Conservation (phyloP, 139 green algal species). For the Coccomyxa sp. region DNA sequence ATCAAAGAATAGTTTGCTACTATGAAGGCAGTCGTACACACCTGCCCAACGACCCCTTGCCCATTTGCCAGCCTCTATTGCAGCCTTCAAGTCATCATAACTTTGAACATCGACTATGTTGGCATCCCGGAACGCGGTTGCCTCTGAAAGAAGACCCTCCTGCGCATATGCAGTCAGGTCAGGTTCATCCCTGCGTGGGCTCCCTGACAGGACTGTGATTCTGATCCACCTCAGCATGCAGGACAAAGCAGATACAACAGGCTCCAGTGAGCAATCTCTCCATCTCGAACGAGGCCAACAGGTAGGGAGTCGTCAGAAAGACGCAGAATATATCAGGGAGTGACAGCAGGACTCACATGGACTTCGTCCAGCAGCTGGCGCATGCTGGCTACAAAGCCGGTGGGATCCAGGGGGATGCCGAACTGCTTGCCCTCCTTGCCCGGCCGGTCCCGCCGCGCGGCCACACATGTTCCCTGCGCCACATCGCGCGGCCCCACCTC, state of each 20-base stretch:
- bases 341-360: neutral
- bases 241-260: neutral
- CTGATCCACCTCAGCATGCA: neutral
- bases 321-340: neutral
- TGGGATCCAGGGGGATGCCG: constrained; percentile 70
- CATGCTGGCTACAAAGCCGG: constrained; percentile 56
- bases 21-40: constrained; percentile 29
- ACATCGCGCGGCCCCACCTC: constrained; percentile 92
- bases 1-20: neutral
- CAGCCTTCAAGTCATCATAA: constrained; percentile 90
- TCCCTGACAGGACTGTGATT: neutral
- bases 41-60: constrained; percentile 83
- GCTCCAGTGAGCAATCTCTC: neutral
- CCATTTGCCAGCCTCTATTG: constrained; percentile 84
- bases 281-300: neutral
- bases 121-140: constrained; percentile 80
- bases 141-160: constrained; percentile 33
- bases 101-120: constrained; percentile 93
- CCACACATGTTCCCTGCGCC: constrained; percentile 67
- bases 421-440: constrained; percentile 96
- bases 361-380: constrained; percentile 57
- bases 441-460: constrained; percentile 70
- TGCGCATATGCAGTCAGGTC: neutral
- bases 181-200: neutral
- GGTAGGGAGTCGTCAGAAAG: neutral